phyloP scores from a whole-genome alignment of 441 rosid genomes.

The Hypseocharis bilobata region DNA sequence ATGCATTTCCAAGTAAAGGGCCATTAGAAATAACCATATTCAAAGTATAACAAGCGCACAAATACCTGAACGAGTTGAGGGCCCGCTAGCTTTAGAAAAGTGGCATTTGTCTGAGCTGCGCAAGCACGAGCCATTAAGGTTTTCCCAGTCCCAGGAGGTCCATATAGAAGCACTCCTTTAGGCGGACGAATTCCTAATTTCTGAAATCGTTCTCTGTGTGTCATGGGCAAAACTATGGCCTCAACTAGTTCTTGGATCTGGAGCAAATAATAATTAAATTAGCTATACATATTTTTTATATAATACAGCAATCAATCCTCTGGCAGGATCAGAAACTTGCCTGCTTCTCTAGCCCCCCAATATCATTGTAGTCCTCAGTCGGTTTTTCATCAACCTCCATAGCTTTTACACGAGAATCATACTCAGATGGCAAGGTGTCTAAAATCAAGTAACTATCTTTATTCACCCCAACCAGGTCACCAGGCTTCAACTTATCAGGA shows the following conservation, averaged over 20 bases:
- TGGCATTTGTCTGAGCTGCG: conserved; percentile 95
- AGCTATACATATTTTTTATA: not conserved
- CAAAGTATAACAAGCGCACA: not conserved
- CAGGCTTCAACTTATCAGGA: conserved; percentile 87
- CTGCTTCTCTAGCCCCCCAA: conserved; percentile 81
- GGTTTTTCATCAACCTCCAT: conserved; percentile 99
- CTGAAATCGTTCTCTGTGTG: conserved; percentile 80
- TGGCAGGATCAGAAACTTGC: conserved; percentile 2
- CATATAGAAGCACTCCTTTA: conserved; percentile 86
- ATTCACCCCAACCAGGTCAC: conserved; percentile 93
- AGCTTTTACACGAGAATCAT: conserved; percentile 90
- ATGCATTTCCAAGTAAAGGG: not conserved
- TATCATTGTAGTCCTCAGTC: conserved; percentile 88
- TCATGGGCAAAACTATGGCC: conserved; percentile 95
- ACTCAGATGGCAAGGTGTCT: conserved; percentile 91
- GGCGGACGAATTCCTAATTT: conserved; percentile 93
- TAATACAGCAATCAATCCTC: not conserved
- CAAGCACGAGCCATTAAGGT: conserved; percentile 98
- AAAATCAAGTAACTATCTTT: conserved; percentile 88
- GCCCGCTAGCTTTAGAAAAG: conserved; percentile 88
- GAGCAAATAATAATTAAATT: conserved; percentile 7
- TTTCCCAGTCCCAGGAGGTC: conserved; percentile 97
- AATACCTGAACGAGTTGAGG: conserved; percentile 93
- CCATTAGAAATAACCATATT: not conserved
- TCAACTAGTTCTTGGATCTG: conserved; percentile 99